Evolutionary conservation across 768 basidiomycete genomes (phyloP).

Genomic region (Sistotremastrum suecicum): DNA sequence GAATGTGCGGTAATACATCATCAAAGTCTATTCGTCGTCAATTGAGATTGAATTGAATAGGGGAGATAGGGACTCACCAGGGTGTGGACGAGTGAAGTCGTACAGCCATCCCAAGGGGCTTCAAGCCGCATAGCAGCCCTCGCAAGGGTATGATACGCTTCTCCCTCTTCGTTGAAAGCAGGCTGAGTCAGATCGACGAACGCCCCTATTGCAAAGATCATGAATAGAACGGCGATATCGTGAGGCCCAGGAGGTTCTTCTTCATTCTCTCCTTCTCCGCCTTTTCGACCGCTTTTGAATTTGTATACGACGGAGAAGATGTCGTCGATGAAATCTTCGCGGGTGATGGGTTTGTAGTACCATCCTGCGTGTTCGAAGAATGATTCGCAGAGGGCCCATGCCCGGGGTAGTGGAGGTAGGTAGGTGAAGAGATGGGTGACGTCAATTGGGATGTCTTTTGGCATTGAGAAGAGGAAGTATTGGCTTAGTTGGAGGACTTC

Average conservation of each 20-base stretch:
- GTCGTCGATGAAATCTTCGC: slow-evolving; percentile 37
- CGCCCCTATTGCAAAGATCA: slow-evolving; percentile 39
- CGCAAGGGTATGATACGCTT: slow-evolving; percentile 54
- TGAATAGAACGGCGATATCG: slow-evolving; percentile 44
- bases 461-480: slow-evolving; percentile 40
- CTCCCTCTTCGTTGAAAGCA: slow-evolving; percentile 36
- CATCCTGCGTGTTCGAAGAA: slow-evolving; percentile 70
- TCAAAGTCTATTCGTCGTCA: neutral
- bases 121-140: slow-evolving; percentile 52
- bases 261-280: neutral
- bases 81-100: slow-evolving; percentile 58
- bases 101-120: slow-evolving; percentile 51
- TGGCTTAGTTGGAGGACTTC: neutral
- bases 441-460: slow-evolving; percentile 31
- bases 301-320: slow-evolving; percentile 27
- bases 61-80: slow-evolving; percentile 43
- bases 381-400: slow-evolving; percentile 42
- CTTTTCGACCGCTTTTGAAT: neutral
- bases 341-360: slow-evolving; percentile 64
- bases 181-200: slow-evolving; percentile 48
- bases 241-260: slow-evolving; percentile 30
- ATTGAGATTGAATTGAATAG: neutral
- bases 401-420: slow-evolving; percentile 33
- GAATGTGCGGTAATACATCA: neutral
- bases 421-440: slow-evolving; percentile 37